Percentiles rank a stretch among this genome's conserved stretches.
These are phyloP conservation scores for Leccinum broughii DNA, from an alignment of 768 basidiomycete genomes.

Conservation along the genomic window DNA sequence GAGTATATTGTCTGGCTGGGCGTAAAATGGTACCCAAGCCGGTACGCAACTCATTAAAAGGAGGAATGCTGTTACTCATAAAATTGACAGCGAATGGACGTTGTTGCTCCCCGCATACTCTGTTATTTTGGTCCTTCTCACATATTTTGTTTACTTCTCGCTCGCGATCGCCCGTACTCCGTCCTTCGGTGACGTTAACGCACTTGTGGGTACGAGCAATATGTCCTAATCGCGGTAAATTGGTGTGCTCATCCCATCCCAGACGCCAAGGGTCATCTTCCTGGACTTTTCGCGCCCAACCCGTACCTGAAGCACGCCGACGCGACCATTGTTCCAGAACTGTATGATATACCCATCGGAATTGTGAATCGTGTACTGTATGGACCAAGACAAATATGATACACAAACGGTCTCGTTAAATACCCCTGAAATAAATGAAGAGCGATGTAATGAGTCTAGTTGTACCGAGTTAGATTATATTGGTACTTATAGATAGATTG, in stretches of 20 bases:
- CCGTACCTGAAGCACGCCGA: constrained; percentile 53
- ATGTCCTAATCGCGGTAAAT: constrained; percentile 11
- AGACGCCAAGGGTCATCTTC: constrained; percentile 63
- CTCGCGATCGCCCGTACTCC: constrained; percentile 75
- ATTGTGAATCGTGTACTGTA: constrained; percentile 78
- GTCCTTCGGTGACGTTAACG: constrained; percentile 59
- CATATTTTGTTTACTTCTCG: constrained; percentile 76
- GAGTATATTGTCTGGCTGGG: constrained; percentile 64
- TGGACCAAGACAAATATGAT: constrained; percentile 23
- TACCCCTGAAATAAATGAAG: constrained; percentile 16
- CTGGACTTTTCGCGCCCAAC: constrained; percentile 34
- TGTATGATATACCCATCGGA: constrained; percentile 83
- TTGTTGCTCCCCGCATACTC: constrained; percentile 79
- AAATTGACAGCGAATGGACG: constrained; percentile 74
- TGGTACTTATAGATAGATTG: neutral
- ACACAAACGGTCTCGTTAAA: constrained; percentile 18
- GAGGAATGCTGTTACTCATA: constrained; percentile 1
- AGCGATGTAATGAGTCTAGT: constrained; percentile 7
- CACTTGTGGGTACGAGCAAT: constrained; percentile 59
- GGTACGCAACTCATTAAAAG: constrained; percentile 43
- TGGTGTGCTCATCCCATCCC: constrained; percentile 15
- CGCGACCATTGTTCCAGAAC: constrained; percentile 52
- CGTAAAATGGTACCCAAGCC: constrained; percentile 84
- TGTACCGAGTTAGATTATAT: constrained; percentile 15
- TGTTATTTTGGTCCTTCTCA: constrained; percentile 65